Evolutionary conservation across 345 rosid genomes (phyloP).

Genomic region (Gossypium mustelinum): DNA sequence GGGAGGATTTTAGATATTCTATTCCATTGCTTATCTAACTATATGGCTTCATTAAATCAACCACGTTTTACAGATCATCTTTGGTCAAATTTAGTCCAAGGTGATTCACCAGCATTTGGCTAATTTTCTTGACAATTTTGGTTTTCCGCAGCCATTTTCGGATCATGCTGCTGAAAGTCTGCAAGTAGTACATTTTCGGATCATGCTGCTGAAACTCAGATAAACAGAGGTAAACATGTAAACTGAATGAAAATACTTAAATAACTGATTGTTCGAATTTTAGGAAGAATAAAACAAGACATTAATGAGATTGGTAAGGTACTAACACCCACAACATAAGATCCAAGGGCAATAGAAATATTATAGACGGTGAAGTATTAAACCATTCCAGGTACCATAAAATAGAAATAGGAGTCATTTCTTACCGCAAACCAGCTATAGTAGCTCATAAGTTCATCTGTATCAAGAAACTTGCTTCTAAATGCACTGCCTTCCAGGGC

Average conservation of each 20-base stretch:
- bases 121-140: conserved; percentile 45
- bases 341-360: no score
- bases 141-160: conserved; percentile 69
- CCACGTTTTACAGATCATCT: conserved; percentile 82
- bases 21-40: conserved; percentile 92
- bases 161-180: conserved; percentile 66
- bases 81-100: conserved; percentile 73
- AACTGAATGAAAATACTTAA: no score
- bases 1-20: conserved; percentile 74
- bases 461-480: conserved; percentile 83
- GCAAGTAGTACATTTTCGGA: conserved; percentile 46
- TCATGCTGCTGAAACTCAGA: conserved; percentile 25
- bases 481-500: conserved; percentile 94
- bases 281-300: no score
- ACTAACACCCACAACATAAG: conserved; percentile 2
- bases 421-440: conserved; percentile 92
- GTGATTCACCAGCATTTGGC: conserved; percentile 84
- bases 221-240: no score
- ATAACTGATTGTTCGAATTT: no score
- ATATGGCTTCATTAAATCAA: conserved; percentile 96
- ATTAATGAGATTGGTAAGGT: background rate
- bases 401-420: background rate
- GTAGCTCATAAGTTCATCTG: conserved; percentile 84
- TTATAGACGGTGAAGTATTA: no score
- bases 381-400: no score